Percentiles rank a stretch among this genome's conserved stretches.
phyloP scores from a whole-genome alignment of 306 rosid genomes.

The Gastrolobium villosum region DNA sequence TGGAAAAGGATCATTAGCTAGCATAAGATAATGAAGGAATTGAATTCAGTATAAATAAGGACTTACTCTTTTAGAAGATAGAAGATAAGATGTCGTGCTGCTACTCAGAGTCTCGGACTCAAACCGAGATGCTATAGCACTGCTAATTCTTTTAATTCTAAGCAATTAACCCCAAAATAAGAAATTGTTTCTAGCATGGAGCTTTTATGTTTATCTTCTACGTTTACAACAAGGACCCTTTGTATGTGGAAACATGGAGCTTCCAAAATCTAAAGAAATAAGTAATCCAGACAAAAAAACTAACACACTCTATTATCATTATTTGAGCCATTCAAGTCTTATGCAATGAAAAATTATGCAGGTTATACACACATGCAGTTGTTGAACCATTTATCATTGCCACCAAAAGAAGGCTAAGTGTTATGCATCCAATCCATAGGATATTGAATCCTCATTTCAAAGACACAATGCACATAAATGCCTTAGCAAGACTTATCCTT shows the following conservation, averaged over 20 bases:
- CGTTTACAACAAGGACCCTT: neutral
- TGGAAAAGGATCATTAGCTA: too few species aligned
- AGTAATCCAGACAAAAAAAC: neutral
- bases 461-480: constrained; percentile 78
- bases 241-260: neutral
- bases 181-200: too few species aligned
- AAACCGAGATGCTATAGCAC: too few species aligned
- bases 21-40: too few species aligned
- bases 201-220: too few species aligned
- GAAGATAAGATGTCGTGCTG: too few species aligned
- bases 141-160: too few species aligned
- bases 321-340: neutral
- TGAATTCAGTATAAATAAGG: too few species aligned
- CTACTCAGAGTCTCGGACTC: too few species aligned
- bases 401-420: constrained; percentile 78
- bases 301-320: neutral
- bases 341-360: constrained; percentile 41
- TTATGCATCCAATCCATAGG: constrained; percentile 76
- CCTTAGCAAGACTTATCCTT: constrained; percentile 61
- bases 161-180: too few species aligned
- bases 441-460: constrained; percentile 78
- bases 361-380: constrained; percentile 81
- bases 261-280: neutral
- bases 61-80: too few species aligned
- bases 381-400: constrained; percentile 90